A percentile compares a stretch with the other conserved stretches of the same genome.
Evolutionary conservation across 768 basidiomycete species (phyloP).

Genomic region (Rhodotorula toruloides): DNA sequence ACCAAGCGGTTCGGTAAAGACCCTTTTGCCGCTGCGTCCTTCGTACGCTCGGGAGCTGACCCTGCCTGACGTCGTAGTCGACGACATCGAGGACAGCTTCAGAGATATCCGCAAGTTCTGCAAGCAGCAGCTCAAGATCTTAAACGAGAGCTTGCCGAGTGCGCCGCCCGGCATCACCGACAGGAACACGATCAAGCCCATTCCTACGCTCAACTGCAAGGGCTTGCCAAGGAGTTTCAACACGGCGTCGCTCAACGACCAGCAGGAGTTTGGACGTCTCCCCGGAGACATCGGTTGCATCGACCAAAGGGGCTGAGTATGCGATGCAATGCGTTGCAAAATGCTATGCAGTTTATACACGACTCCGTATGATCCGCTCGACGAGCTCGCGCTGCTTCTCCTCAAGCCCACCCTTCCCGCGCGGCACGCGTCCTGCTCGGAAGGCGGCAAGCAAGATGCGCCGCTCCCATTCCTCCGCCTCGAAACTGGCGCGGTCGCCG

Average conservation of each 20-base stretch:
- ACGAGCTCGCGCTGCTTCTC: conserved; percentile 12
- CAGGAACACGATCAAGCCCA: background rate
- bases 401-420: conserved; percentile 4
- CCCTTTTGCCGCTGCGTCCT: background rate
- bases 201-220: background rate
- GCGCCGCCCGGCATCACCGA: background rate
- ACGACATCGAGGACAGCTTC: too few relatives aligned
- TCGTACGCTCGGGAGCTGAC: background rate
- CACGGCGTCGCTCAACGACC: too few relatives aligned
- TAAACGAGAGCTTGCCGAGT: background rate
- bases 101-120: background rate
- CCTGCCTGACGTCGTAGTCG: background rate
- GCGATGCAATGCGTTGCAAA: background rate
- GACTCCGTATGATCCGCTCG: conserved; percentile 14
- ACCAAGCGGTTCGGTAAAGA: background rate
- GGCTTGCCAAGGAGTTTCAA: background rate
- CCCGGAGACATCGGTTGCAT: too few relatives aligned
- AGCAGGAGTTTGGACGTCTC: too few relatives aligned
- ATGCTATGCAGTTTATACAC: background rate
- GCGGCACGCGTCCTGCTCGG: conserved; percentile 17
- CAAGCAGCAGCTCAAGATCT: background rate
- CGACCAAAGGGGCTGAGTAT: background rate
- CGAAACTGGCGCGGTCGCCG: conserved; percentile 8
- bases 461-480: background rate
- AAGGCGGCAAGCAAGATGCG: conserved; percentile 25